Evolutionary conservation across 1,139 yeast species (phyloP).

Genomic region (Magnusiomyces tetraspermus): DNA sequence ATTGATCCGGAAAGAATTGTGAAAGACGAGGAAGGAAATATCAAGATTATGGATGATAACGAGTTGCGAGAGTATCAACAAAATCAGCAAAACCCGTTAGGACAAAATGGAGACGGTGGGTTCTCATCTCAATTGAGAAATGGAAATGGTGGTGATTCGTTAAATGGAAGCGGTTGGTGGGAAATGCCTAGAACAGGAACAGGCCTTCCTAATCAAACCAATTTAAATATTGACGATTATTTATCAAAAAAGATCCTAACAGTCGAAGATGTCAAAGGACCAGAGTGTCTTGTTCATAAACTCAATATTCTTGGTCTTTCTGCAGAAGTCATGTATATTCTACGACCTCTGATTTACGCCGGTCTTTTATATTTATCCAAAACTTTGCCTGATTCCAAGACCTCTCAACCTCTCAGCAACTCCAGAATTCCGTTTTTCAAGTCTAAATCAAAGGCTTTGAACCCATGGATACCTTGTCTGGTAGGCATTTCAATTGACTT

Average conservation of each 20-base stretch:
- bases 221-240: conserved; percentile 22
- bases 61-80: conserved; percentile 13
- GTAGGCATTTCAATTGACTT: conserved; percentile 33
- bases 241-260: conserved; percentile 26
- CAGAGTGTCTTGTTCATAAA: conserved; percentile 28
- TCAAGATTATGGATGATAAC: conserved; percentile 13
- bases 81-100: not conserved
- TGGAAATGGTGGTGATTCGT: not conserved
- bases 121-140: not conserved
- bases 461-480: conserved; percentile 37
- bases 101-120: not conserved
- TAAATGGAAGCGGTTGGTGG: conserved; percentile 16
- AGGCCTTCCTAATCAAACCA: conserved; percentile 20
- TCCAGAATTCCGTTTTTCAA: not conserved
- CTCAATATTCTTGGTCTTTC: conserved; percentile 22
- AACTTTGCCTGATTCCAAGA: conserved; percentile 6
- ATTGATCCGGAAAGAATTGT: conserved; percentile 23
- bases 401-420: not conserved
- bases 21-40: conserved; percentile 8
- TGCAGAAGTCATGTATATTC: conserved; percentile 32
- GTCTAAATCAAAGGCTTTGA: not conserved
- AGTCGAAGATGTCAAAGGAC: conserved; percentile 31
- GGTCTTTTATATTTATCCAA: conserved; percentile 25
- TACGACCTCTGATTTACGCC: conserved; percentile 35
- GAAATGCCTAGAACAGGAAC: conserved; percentile 30